A percentile compares a stretch with the other conserved stretches of the same genome.
Conservation (phyloP, 2,329 filamentous ascomycete genomes). For the Exophiala sp. region DNA sequence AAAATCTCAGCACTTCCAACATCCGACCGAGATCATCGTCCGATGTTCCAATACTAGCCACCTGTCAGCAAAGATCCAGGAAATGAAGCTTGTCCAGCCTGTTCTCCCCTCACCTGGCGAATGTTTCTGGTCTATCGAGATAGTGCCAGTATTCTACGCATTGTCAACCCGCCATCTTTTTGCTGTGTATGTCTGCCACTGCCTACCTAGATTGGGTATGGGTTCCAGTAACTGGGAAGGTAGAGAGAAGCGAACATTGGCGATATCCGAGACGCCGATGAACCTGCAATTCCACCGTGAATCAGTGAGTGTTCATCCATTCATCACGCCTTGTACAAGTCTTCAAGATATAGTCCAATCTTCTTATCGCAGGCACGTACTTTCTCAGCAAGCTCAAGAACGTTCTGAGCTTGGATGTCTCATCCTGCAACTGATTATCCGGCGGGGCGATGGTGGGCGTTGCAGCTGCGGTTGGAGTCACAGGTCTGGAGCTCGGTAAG, state of each 20-base stretch:
- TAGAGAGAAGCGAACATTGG: conserved; percentile 89
- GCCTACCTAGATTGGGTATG: conserved; percentile 74
- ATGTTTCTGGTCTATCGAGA: conserved; percentile 87
- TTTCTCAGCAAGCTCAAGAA: conserved; percentile 83
- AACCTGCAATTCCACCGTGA: conserved; percentile 54
- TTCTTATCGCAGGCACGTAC: conserved; percentile 48
- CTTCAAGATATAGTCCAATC: not conserved
- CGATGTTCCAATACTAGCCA: conserved; percentile 68
- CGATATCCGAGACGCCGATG: conserved; percentile 92
- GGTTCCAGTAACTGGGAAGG: conserved; percentile 94
- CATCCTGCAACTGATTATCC: conserved; percentile 59
- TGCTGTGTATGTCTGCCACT: not conserved
- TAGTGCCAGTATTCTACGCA: conserved; percentile 92
- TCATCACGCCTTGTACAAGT: not conserved
- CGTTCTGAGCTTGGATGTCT: conserved; percentile 81
- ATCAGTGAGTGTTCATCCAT: conserved; percentile 9
- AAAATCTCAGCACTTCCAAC: conserved; percentile 90
- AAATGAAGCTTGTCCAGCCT: conserved; percentile 4
- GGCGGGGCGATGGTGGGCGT: conserved; percentile 32
- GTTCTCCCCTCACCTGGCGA: conserved; percentile 52
- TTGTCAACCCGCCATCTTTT: conserved; percentile 14
- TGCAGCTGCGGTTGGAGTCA: conserved; percentile 29
- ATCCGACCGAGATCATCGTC: conserved; percentile 88
- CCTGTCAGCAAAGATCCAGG: conserved; percentile 35
- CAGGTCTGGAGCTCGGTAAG: conserved; percentile 22